A percentile compares a stretch with the other conserved stretches of the same genome.
Evolutionary conservation across 768 basidiomycete species (phyloP).

Genomic region (Russula virescens): DNA sequence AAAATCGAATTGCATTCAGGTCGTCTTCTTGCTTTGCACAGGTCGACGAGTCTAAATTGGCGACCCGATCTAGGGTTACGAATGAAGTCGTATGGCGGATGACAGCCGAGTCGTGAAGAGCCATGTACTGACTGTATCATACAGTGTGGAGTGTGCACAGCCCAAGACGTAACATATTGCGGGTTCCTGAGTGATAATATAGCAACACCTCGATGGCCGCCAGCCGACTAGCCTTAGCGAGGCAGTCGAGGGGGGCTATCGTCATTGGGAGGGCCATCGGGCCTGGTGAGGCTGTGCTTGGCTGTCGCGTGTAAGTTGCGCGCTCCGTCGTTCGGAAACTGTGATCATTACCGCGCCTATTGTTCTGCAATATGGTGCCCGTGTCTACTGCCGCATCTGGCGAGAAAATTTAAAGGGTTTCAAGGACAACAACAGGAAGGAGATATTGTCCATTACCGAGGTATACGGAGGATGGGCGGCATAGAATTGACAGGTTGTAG

Average conservation of each 20-base stretch:
- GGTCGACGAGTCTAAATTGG: background rate
- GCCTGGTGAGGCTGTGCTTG: too few relatives aligned
- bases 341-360: too few relatives aligned
- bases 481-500: background rate
- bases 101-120: background rate
- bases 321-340: conserved; percentile 4
- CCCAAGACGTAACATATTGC: conserved; percentile 6
- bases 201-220: background rate
- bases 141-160: background rate
- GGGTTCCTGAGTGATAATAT: background rate
- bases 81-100: background rate
- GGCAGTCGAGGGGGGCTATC: background rate
- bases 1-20: too few relatives aligned
- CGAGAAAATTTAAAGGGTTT: background rate
- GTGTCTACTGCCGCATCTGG: background rate
- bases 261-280: background rate
- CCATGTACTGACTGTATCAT: too few relatives aligned
- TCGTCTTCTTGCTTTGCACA: background rate
- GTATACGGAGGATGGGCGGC: background rate
- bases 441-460: background rate
- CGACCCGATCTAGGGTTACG: background rate
- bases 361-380: background rate
- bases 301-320: background rate
- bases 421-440: background rate
- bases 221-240: background rate